Base-by-base conservation (phyloP, 257 asterid species). In the Ehretia macrophylla region DNA sequence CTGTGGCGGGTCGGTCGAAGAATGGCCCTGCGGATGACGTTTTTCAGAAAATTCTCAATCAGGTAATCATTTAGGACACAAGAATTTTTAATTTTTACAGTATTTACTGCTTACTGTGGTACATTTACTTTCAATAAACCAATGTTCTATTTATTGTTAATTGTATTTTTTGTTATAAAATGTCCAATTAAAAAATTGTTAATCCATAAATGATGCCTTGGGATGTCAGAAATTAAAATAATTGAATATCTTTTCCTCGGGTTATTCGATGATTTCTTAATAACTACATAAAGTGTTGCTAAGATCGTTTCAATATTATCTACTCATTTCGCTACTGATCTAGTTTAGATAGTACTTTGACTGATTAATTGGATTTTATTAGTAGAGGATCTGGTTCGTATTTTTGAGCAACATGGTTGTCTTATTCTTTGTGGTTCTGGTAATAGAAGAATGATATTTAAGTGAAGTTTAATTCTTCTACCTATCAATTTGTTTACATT, bases 1-100 rank as follows among this genome's bases (percentile, higher is more conserved):
- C 60, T 5, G 50, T 64, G n/a, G 44, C 70, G 10, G 57, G 63
- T 67, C 63, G 80, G 12, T 27, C 55, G 44, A 82, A 69, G 65
- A 72, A 49, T 58, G 90, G 90, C 3, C 45, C 73, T 67, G 22
- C 81, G n/a, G 78, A 71, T 23, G 95, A 86, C 67, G 67, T 77
- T 16, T 78, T 81, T 59, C 83, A 72, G 64, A 87, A 87, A 73
- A 66, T 87, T 60, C 71, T 87, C 72, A 84, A 80, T 51, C 95
- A 87, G 95, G 95, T 77, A 71, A 56, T 63, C 59, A 11, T 49
- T 42, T 42, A 42, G 3, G 47, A 42, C 16, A 11, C 44, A 38
- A 38, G 9, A 38, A 0, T 32, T 49, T 32, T 16, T 22, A 17
- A 59, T n/a, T n/a, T n/a, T n/a, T n/a, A 11, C 35, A 5, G 8